phyloP scores from a whole-genome alignment of 2,329 filamentous ascomycete species.

The Mycosphaerelloides madeirae region DNA sequence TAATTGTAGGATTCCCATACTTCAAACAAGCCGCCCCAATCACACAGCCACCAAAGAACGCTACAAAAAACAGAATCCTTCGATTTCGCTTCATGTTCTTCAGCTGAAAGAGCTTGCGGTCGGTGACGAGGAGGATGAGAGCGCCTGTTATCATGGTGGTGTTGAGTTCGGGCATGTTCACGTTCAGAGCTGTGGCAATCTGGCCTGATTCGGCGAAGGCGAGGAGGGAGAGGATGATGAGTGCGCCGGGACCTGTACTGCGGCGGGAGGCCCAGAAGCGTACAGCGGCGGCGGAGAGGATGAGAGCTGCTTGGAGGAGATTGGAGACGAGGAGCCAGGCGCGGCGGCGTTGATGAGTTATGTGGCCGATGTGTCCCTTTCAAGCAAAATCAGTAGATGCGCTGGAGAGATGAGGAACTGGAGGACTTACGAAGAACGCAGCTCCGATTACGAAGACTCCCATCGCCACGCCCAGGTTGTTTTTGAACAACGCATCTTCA shows the following conservation, averaged over 20 bases:
- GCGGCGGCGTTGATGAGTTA: constrained; percentile 20
- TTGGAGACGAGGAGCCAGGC: constrained; percentile 25
- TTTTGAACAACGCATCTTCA: constrained; percentile 11
- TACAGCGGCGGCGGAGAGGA: constrained; percentile 22
- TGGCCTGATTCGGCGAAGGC: constrained; percentile 22
- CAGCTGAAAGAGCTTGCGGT: constrained; percentile 19
- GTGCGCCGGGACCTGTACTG: constrained; percentile 12
- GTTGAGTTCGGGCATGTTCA: constrained; percentile 27
- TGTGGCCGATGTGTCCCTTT: constrained; percentile 25
- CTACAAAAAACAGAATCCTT: constrained; percentile 19
- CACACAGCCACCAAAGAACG: constrained; percentile 24
- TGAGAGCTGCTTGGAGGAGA: constrained; percentile 20
- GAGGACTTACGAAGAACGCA: constrained; percentile 22
- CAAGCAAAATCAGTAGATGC: no score
- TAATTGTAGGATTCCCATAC: constrained; percentile 15
- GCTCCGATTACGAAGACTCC: constrained; percentile 24
- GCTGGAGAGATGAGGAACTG: no score
- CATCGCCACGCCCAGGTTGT: constrained; percentile 24
- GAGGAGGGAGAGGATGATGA: constrained; percentile 19
- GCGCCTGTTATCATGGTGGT: constrained; percentile 31
- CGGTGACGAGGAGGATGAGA: constrained; percentile 23
- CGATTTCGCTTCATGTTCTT: constrained; percentile 23
- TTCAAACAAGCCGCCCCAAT: constrained; percentile 20
- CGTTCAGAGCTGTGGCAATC: constrained; percentile 23
- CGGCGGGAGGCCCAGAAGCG: constrained; percentile 15